Conservation (phyloP, 305 asterid genomes). For the Solanum hybrid region DNA sequence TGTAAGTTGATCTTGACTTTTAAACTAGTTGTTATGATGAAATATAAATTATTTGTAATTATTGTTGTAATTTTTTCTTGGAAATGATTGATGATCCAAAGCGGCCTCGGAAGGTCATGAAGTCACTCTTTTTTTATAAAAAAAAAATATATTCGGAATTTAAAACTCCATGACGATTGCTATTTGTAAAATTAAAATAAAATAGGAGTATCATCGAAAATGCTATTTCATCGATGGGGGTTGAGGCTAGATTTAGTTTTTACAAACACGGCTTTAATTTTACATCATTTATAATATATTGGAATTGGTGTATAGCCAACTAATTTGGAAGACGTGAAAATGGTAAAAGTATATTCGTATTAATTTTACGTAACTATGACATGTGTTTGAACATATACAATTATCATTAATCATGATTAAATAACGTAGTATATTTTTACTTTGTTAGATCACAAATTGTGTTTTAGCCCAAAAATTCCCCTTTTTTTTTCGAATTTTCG, state of each 20-base stretch:
- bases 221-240: not conserved
- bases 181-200: not conserved
- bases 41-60: not conserved
- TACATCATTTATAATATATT: not conserved
- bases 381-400: not conserved
- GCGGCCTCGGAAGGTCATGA: not conserved
- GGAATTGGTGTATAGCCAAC: not conserved
- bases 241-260: not conserved
- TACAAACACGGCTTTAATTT: not conserved
- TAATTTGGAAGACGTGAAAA: not conserved
- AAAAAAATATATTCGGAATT: not conserved
- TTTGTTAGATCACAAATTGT: not conserved
- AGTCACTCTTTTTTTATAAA: not conserved
- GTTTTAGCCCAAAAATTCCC: not conserved
- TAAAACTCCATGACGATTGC: not conserved
- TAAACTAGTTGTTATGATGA: not conserved
- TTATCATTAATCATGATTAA: not conserved
- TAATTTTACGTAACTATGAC: not conserved
- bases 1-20: not conserved
- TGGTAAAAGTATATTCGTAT: not conserved
- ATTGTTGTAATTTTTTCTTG: not conserved
- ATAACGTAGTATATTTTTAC: not conserved
- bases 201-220: not conserved
- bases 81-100: not conserved
- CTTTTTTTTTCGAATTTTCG: not conserved